Evolutionary conservation across 2,329 filamentous ascomycete genomes (phyloP).

Genomic region (Grosmannia huntii): DNA sequence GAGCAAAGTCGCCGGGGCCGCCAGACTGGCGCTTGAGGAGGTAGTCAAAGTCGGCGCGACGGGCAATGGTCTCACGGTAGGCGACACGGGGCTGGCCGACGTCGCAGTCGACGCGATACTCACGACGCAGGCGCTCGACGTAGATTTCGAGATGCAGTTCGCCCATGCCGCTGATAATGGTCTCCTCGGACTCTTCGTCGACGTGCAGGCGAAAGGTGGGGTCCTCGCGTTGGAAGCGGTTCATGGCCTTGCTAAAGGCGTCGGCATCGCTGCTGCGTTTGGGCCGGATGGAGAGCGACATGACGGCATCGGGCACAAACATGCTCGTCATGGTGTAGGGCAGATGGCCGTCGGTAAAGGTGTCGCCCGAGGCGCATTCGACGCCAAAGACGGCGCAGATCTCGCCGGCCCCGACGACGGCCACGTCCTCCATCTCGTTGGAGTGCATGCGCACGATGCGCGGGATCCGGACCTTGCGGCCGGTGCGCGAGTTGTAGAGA

Average conservation of each 20-base stretch:
- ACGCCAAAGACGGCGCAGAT: slow-evolving; percentile 98
- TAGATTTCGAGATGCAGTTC: slow-evolving; percentile 96
- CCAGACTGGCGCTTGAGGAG: slow-evolving; percentile 90
- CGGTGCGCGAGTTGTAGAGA: slow-evolving; percentile 84
- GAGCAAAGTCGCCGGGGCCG: slow-evolving; percentile 89
- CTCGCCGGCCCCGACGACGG: slow-evolving; percentile 85
- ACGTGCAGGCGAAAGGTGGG: slow-evolving; percentile 94
- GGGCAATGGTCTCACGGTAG: slow-evolving; percentile 85
- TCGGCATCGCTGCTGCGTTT: slow-evolving; percentile 84
- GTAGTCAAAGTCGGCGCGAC: slow-evolving; percentile 76
- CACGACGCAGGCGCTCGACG: slow-evolving; percentile 87
- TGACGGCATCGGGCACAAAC: slow-evolving; percentile 96
- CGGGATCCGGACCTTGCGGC: slow-evolving; percentile 93
- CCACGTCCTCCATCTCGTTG: slow-evolving; percentile 97
- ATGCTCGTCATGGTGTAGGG: slow-evolving; percentile 96
- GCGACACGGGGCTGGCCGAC: slow-evolving; percentile 96
- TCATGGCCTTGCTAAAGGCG: slow-evolving; percentile 98
- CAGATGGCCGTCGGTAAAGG: slow-evolving; percentile 86
- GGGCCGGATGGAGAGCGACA: slow-evolving; percentile 93
- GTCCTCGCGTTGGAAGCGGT: slow-evolving; percentile 95
- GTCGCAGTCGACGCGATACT: slow-evolving; percentile 91
- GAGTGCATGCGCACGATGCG: slow-evolving; percentile 99
- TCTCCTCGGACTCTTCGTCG: slow-evolving; percentile 85
- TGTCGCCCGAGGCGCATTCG: slow-evolving; percentile 94
- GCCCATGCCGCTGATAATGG: slow-evolving; percentile 97